Evolutionary conservation across 2,329 filamentous ascomycete species (phyloP), one percentile per base, ranked within the genome.

Genomic region (Mycocentrospora acerina): DNA sequence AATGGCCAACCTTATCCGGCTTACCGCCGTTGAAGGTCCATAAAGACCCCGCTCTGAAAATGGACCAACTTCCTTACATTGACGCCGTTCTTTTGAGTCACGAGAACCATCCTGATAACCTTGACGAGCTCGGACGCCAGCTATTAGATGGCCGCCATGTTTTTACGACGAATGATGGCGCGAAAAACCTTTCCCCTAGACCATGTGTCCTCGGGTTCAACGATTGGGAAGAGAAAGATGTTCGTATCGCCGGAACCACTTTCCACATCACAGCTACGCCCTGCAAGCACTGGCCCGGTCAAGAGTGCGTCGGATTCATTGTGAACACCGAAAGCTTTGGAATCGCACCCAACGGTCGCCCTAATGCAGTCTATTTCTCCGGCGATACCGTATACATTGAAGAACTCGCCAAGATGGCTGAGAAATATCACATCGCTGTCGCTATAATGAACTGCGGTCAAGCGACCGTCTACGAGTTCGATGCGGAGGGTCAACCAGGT

Each of bases 1-100:
- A 42, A 4, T 51, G 22, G 13, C 29, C 33, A 2, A n/a, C n/a
- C n/a, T n/a, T n/a, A n/a, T n/a, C n/a, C n/a, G n/a, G n/a, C n/a
- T n/a, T n/a, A n/a, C n/a, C n/a, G 22, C 16, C 9, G 2, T 34
- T 52, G 7, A 40, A 35, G 7, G 35, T 33, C 26, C 15, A 13
- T 7, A 24, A 34, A 0, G n/a, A 34, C 4, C 70, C 72, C 0
- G 69, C 69, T 2, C 45, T 75, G 0, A 35, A 45, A 0, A 56
- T 76, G 0, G 44, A 64, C 1, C 37, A 71, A 1, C 60, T 77
- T 0, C 74, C 74, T 0, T 55, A 56, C 8, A 74, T 77, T 43
- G 73, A 76, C 33, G 73, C 67, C n/a, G 59, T 77, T 3, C 63
- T 77, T 1, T 63, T 77, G 7, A 74, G 70, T 51, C 74, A 78